These are phyloP conservation scores for Bruguiera hainesii DNA, from an alignment of 441 rosid genomes.

Conservation along the genomic window DNA sequence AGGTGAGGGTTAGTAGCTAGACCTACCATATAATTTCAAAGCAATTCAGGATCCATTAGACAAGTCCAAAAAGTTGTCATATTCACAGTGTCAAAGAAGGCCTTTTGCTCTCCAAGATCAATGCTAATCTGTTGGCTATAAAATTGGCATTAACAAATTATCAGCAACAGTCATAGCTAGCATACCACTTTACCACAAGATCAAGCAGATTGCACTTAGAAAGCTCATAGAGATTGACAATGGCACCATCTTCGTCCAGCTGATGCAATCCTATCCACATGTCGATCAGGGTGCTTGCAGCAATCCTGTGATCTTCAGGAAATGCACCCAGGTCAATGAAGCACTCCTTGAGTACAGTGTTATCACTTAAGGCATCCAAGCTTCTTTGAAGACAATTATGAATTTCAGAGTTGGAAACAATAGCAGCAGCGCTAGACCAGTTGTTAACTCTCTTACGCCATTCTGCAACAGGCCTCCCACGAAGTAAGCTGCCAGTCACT, in stretches of 20 bases:
- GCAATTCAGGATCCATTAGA: no score
- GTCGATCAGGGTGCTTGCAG: constrained; percentile 46
- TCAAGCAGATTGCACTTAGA: constrained; percentile 36
- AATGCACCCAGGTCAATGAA: constrained; percentile 64
- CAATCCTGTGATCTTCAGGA: constrained; percentile 57
- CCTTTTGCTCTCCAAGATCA: no score
- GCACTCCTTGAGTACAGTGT: constrained; percentile 39
- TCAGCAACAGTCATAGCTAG: no score
- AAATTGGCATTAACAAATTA: no score
- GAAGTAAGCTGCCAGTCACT: constrained; percentile 54
- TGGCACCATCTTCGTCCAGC: constrained; percentile 30
- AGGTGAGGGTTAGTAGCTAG: no score
- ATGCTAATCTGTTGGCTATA: no score
- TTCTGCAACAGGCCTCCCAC: constrained; percentile 27
- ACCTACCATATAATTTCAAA: no score
- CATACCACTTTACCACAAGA: constrained; percentile 38
- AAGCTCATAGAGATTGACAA: constrained; percentile 36
- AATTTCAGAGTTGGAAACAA: constrained; percentile 30
- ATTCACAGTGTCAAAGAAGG: no score
- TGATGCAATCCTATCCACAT: constrained; percentile 54
- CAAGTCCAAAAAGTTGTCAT: no score
- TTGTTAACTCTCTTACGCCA: constrained; percentile 39
- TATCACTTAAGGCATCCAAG: constrained; percentile 34
- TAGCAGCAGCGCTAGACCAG: constrained; percentile 30
- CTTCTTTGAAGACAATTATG: constrained; percentile 38